Conservation (phyloP, 2,329 filamentous ascomycete species). For the Ceratocystiopsis brevicomis region DNA sequence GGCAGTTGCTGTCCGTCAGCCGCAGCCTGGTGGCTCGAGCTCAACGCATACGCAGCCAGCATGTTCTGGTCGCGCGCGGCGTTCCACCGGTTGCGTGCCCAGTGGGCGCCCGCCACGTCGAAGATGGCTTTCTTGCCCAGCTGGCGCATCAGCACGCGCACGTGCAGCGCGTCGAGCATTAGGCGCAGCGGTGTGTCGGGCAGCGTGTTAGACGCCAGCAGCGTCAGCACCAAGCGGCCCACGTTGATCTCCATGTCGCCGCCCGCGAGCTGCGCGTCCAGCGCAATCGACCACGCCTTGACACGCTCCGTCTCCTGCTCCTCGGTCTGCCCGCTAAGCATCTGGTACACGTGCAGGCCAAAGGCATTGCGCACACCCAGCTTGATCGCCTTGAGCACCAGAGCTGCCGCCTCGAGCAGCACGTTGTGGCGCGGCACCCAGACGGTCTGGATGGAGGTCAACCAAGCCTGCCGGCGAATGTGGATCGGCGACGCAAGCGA, state of each 20-base stretch:
- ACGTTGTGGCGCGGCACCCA: conserved; percentile 82
- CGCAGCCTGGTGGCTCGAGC: background rate
- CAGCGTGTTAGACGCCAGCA: conserved; percentile 73
- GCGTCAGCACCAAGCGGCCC: conserved; percentile 64
- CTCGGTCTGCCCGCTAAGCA: conserved; percentile 59
- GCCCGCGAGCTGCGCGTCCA: conserved; percentile 82
- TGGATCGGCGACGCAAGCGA: conserved; percentile 68
- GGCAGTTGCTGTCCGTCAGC: conserved; percentile 45
- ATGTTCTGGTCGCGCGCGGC: conserved; percentile 50
- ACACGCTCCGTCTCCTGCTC: conserved; percentile 74
- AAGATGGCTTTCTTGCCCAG: conserved; percentile 45
- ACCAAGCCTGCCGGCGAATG: conserved; percentile 75
- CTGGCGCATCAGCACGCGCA: conserved; percentile 76
- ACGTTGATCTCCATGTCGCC: conserved; percentile 81
- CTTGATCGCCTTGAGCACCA: conserved; percentile 64
- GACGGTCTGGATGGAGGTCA: conserved; percentile 79
- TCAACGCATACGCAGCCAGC: conserved; percentile 11
- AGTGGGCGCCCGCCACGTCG: conserved; percentile 50
- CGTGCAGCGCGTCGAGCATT: conserved; percentile 84
- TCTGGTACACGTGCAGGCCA: conserved; percentile 58
- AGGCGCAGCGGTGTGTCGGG: conserved; percentile 65
- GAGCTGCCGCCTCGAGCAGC: conserved; percentile 64
- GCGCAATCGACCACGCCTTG: conserved; percentile 82
- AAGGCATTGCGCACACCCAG: conserved; percentile 62
- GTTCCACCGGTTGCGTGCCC: conserved; percentile 66